Base-by-base conservation (phyloP, 2,329 filamentous ascomycete species). In the Cadophora malorum region DNA sequence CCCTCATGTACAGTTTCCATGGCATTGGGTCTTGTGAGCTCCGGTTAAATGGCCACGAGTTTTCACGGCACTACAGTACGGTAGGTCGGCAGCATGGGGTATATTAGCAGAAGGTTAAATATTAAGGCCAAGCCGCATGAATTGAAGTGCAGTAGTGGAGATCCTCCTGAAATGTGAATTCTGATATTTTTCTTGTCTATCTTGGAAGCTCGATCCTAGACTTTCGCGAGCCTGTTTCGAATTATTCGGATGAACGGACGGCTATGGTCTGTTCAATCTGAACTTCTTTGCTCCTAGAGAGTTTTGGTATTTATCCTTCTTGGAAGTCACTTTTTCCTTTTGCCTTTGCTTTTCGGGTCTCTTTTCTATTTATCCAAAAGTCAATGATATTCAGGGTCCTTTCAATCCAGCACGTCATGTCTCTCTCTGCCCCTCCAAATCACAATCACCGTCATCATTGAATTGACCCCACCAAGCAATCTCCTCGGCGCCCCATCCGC, bases 401-500 rank as follows among this genome's bases (percentile, higher is more conserved):
- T 14, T 38, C 33, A 23, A 58, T 35, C 10, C 33, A 58, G 8
- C n/a, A 59, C 56, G 56, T 38, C 33, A 59, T 35, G 55, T 49
- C 19, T 21, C 45, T 49, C 19, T 21, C 45, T 49, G n/a, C 45
- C 19, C 45, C n/a, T 45, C 41, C 41, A 45, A 45, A 9, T 38
- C 35, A 38, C 35, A 45, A 6, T 45, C 41, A 45, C 41, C 41
- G 1, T 14, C 4, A 12, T 2, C n/a, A 3, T 6, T 21, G 33
- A 10, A 38, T 14, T 12, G 19, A 19, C 33, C 55, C 55, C 56
- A 41, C 56, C 21, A 59, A 35, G 35, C 14, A 59, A 41, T 59
- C 56, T 59, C 56, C 56, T 41, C 35, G 56, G 35, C 56, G 56
- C 56, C 33, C 56, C 56, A 45, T 41, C 56, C 33, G 33, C n/a